These are phyloP conservation scores for Rusavskia elegans DNA, from an alignment of 495 filamentous ascomycete species.

Conservation along the genomic window DNA sequence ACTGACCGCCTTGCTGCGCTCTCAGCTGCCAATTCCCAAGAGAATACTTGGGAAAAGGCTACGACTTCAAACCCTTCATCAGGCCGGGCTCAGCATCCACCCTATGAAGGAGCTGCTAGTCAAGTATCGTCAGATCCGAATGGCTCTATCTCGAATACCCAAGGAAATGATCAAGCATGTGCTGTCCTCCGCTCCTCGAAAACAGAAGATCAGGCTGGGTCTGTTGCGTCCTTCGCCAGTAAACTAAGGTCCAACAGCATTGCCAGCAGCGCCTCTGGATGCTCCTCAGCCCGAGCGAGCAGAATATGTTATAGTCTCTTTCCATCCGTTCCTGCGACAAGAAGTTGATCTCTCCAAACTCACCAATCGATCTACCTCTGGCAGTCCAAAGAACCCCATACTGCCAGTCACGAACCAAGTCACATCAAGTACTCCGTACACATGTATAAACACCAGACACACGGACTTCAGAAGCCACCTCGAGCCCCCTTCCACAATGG, in stretches of 20 bases:
- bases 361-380: not conserved
- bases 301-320: not conserved
- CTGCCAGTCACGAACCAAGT: too few species aligned
- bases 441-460: too few species aligned
- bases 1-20: conserved; percentile 2
- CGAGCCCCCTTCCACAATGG: too few species aligned
- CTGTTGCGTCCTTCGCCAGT: not conserved
- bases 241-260: not conserved
- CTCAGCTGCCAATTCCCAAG: not conserved
- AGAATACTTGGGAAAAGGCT: not conserved
- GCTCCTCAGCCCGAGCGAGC: not conserved
- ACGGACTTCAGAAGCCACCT: too few species aligned
- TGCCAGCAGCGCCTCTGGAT: not conserved
- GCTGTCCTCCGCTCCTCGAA: not conserved
- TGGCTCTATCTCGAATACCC: not conserved
- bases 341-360: not conserved
- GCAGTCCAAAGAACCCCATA: too few species aligned
- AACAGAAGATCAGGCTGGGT: not conserved
- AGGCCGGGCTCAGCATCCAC: too few species aligned
- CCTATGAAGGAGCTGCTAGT: too few species aligned
- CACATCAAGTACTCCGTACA: too few species aligned
- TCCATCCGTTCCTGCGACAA: not conserved
- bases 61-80: not conserved
- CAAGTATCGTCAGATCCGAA: not conserved
- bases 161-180: not conserved